Base-by-base conservation (phyloP, 2,329 filamentous ascomycete genomes). In the Aspergillus sp. region DNA sequence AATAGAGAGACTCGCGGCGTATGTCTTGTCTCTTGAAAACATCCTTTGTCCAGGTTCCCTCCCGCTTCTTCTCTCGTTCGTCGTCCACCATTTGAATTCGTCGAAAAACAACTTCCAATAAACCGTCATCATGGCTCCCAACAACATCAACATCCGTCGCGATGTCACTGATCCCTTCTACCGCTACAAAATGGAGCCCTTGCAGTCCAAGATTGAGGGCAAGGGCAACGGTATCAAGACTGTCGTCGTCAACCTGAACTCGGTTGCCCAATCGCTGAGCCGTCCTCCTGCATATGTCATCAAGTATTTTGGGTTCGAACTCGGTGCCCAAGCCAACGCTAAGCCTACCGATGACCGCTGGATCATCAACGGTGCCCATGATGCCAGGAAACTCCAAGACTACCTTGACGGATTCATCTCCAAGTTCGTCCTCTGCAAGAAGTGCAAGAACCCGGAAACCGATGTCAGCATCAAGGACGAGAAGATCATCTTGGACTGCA, bases 201-300 rank as follows among this genome's bases (percentile, higher is more conserved):
- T 99, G 78, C 92, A 96, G 85, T 97, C 95, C 80, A 99, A 99
- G 87, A 96, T 99, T 74, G 95, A 99, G 84, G 95, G 95, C 82
- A 99, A 99, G 83, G 95, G 95, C 71, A 99, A 99, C 84, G 95
- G 95, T 77, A 99, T 99, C 88, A 99, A 99, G 86, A 99, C 86
- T 73, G 95, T 99, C 75, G 90, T 99, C 72, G 92, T 96, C 86
- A 99, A 99, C 82, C 83, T 99, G 77, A 92, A 89, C 85, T 96
- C 91, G 77, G 93, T 99, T 71, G 93, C 94, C 72, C 85, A 91
- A 75, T 96, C 94, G 66, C 88, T 99, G 71, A 92, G 92, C 74
- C 94, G 95, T 72, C 94, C 94, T 67, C 92, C 93, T 68, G 85
- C 92, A 75, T 96, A 97, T 79, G 87, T 99, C 77, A 98, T 99